Evolutionary conservation across 2,329 filamentous ascomycete genomes (phyloP).

Genomic region (Pseudocercospora pini-densiflorae): DNA sequence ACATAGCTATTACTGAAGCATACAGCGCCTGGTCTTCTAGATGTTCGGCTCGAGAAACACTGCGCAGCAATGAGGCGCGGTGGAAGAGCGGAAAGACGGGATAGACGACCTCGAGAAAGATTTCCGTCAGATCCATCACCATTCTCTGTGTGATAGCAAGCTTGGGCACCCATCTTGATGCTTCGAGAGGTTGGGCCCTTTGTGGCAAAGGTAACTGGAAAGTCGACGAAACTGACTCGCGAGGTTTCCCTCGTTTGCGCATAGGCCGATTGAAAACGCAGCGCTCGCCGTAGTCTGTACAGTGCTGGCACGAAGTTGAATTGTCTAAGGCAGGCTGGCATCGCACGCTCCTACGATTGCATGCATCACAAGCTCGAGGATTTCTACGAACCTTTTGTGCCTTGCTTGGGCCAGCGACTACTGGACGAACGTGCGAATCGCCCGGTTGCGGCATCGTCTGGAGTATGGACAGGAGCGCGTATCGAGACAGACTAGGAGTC

Average conservation of each 20-base stretch:
- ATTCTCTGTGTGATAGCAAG: slow-evolving; percentile 14
- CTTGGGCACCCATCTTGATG: slow-evolving; percentile 36
- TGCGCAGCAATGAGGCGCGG: slow-evolving; percentile 46
- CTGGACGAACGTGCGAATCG: no score
- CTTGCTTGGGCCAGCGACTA: no score
- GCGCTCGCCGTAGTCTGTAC: slow-evolving; percentile 49
- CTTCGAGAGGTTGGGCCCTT: not conserved
- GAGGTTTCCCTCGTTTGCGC: slow-evolving; percentile 13
- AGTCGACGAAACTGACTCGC: not conserved
- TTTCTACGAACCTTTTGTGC: not conserved
- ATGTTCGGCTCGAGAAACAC: slow-evolving; percentile 48
- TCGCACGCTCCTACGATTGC: not conserved
- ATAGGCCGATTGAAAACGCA: slow-evolving; percentile 50
- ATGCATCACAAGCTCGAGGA: not conserved
- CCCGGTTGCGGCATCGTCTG: no score
- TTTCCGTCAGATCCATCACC: slow-evolving; percentile 49
- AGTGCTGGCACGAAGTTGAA: slow-evolving; percentile 47
- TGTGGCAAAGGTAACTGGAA: not conserved
- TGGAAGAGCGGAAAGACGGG: slow-evolving; percentile 58
- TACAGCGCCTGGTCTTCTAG: slow-evolving; percentile 46
- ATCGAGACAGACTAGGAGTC: no score
- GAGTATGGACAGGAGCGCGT: no score
- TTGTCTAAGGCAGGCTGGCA: not conserved
- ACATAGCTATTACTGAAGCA: slow-evolving; percentile 53
- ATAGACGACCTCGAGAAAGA: slow-evolving; percentile 58